phyloP scores from a whole-genome alignment of 1,284 basidiomycete species.

The Vanrija humicola region DNA sequence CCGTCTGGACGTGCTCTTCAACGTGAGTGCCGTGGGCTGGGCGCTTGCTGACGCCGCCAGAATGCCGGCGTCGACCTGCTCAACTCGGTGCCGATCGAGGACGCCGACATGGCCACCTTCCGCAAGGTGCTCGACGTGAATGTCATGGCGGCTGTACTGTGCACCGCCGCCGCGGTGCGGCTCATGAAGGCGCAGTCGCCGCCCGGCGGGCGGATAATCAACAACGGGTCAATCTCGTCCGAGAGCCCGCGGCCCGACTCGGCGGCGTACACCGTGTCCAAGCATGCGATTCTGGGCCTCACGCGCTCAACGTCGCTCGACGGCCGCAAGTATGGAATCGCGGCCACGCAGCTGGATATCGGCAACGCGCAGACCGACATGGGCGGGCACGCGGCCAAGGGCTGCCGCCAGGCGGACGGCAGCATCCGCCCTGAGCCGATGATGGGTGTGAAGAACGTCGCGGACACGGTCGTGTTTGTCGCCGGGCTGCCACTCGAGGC shows the following conservation, averaged over 20 bases:
- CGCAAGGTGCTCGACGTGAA: slow-evolving; percentile 65
- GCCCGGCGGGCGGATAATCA: slow-evolving; percentile 74
- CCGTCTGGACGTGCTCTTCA: slow-evolving; percentile 68
- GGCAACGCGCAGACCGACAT: slow-evolving; percentile 67
- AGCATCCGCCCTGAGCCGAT: slow-evolving; percentile 56
- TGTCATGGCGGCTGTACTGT: slow-evolving; percentile 67
- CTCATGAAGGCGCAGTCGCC: slow-evolving; percentile 68
- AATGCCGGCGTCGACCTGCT: slow-evolving; percentile 57
- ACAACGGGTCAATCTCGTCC: slow-evolving; percentile 74
- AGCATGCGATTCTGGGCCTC: slow-evolving; percentile 71
- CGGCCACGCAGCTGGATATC: slow-evolving; percentile 74
- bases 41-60: slow-evolving; percentile 18
- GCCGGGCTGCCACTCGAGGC: slow-evolving; percentile 64
- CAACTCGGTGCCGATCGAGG: slow-evolving; percentile 56
- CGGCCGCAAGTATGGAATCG: slow-evolving; percentile 66
- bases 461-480: slow-evolving; percentile 64
- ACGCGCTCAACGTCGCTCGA: slow-evolving; percentile 71
- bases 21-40: slow-evolving; percentile 52
- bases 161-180: slow-evolving; percentile 66
- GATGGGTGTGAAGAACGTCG: slow-evolving; percentile 58
- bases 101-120: slow-evolving; percentile 61
- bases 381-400: slow-evolving; percentile 51
- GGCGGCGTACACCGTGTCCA: slow-evolving; percentile 66
- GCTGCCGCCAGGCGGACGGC: slow-evolving; percentile 67
- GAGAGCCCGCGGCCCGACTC: slow-evolving; percentile 63